A percentile compares a stretch with the other conserved stretches of the same genome.
Evolutionary conservation across 83 land plant species (phyloP).

Genomic region (Picea engelmannii): DNA sequence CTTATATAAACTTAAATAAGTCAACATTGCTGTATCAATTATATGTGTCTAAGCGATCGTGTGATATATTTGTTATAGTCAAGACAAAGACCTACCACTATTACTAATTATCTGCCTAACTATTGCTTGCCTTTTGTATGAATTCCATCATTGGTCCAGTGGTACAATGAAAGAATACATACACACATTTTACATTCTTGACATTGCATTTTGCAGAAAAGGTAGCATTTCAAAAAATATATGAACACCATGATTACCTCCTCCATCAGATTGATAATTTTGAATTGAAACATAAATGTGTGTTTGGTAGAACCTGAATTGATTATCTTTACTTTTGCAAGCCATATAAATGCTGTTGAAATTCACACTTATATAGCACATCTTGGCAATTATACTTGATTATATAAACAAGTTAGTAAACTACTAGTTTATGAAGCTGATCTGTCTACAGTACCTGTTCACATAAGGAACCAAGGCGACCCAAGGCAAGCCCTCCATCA

Average conservation of each 20-base stretch:
- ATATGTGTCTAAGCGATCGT: not conserved
- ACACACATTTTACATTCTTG: too few species aligned
- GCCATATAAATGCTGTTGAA: not conserved
- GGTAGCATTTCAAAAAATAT: too few species aligned
- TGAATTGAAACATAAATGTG: too few species aligned
- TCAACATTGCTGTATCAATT: not conserved
- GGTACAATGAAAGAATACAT: too few species aligned
- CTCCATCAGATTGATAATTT: too few species aligned
- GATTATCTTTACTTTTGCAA: not conserved
- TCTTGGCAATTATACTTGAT: not conserved
- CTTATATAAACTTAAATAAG: not conserved
- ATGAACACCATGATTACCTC: too few species aligned
- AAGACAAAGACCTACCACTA: not conserved
- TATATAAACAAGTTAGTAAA: too few species aligned
- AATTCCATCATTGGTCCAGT: too few species aligned
- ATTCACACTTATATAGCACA: not conserved
- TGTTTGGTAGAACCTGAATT: too few species aligned
- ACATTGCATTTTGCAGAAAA: too few species aligned
- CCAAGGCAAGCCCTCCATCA: conserved; percentile 80
- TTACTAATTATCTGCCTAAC: not conserved
- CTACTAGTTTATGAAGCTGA: too few species aligned
- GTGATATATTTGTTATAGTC: not conserved
- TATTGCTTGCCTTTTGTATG: not conserved
- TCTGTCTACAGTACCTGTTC: conserved; percentile 55
- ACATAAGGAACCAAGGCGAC: conserved; percentile 78